Base-by-base conservation (phyloP, 768 basidiomycete species). In the Boletus bicolor region DNA sequence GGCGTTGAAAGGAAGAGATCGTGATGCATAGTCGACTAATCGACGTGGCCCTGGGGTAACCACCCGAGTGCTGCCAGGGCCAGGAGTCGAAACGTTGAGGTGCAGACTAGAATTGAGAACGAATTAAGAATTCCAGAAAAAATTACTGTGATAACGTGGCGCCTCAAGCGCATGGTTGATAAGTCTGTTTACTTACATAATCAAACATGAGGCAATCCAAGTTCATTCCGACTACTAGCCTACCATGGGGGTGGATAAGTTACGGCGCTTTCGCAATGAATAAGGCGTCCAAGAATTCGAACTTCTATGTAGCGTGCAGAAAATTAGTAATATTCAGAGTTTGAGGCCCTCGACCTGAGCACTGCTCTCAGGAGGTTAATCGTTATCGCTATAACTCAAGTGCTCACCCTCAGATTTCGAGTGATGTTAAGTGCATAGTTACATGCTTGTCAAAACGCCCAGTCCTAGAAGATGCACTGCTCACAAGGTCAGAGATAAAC, bases 141-240 rank as follows among this genome's bases (percentile, higher is more conserved):
- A 45, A 4, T 30, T 38, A 12, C 1, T 8, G 39, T 32, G 38
- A 35, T 57, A 49, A 49, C 39, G 36, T 61, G 42, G 41, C 41
- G 30, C 53, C 34, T 11, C 19, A 36, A 49, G 41, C 41, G 30
- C 53, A 37, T 35, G 39, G 7, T 11, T 21, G 41, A 49, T 49
- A 44, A 32, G 8, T 14, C 45, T 38, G 17, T 43, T 44, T 48
- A 53, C 53, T 53, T 41, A 24, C 1, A 24, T 24, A 15, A 60
- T 53, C 46, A 53, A 39, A 62, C 66, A 65, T 54, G 66, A 65
- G 66, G 65, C 66, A n/a, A 56, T 30, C 28, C 45, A 47, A 53
- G 34, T 58, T 64, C 52, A 64, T 61, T 54, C 60, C 51, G 56
- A 53, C 49, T 44, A 24, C 21, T 24, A 24, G 21, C 21, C 21